These are phyloP conservation scores for Biscogniauxia mediterranea DNA, from an alignment of 2,329 filamentous ascomycete genomes.

Conservation along the genomic window DNA sequence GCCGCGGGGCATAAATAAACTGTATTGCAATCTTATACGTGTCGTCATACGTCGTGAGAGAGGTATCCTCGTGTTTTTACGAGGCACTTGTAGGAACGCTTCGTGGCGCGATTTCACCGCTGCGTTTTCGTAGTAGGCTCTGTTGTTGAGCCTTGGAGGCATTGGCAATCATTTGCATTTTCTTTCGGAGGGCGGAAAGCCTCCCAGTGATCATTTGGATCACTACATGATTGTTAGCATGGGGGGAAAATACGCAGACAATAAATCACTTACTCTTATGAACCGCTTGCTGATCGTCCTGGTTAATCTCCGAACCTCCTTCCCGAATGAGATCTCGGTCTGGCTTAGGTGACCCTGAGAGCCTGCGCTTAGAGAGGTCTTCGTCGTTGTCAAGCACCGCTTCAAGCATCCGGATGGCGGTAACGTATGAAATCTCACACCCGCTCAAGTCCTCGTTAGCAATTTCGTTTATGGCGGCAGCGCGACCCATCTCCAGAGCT, in stretches of 20 bases:
- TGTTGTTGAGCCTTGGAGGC: constrained; percentile 51
- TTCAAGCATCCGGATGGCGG: constrained; percentile 91
- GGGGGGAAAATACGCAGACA: constrained; percentile 10
- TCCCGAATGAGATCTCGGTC: constrained; percentile 42
- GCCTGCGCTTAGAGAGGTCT: constrained; percentile 42
- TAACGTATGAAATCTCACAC: constrained; percentile 90
- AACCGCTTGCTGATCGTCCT: constrained; percentile 71
- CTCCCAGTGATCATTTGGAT: constrained; percentile 61
- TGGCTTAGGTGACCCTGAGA: constrained; percentile 40
- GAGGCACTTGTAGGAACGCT: constrained; percentile 51
- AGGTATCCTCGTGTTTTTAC: constrained; percentile 19
- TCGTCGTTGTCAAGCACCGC: constrained; percentile 87
- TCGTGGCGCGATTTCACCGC: constrained; percentile 55
- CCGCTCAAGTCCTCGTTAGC: constrained; percentile 83
- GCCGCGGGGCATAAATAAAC: constrained; percentile 30
- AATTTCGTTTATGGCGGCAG: constrained; percentile 92
- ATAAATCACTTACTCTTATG: constrained; percentile 62
- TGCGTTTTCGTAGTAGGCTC: constrained; percentile 46
- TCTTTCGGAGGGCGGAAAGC: constrained; percentile 56
- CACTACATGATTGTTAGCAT: constrained; percentile 45
- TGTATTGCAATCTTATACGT: constrained; percentile 34
- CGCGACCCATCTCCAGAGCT: constrained; percentile 92
- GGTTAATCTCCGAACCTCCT: constrained; percentile 53
- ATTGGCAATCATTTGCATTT: constrained; percentile 60
- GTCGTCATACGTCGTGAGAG: constrained; percentile 34